Percentiles rank a stretch among this genome's conserved stretches.
Conservation (phyloP, 2,329 filamentous ascomycete species). For the Neurospora sp. region DNA sequence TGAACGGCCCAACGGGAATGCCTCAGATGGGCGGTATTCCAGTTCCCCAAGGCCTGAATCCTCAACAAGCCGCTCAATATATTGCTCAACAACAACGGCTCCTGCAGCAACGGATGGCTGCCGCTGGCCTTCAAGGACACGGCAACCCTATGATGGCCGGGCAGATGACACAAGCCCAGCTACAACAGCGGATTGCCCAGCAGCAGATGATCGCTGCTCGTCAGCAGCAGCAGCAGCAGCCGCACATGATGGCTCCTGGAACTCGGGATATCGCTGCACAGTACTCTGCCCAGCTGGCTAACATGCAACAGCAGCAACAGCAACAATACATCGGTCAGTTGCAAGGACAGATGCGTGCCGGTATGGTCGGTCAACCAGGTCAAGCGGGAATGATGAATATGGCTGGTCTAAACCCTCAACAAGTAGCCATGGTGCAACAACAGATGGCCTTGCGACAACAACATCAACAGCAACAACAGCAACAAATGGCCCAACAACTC, state of each 20-base stretch:
- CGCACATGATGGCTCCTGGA: conserved; percentile 17
- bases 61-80: conserved; percentile 30
- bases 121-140: conserved; percentile 17
- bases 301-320: conserved; percentile 29
- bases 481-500: conserved; percentile 12
- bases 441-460: conserved; percentile 19
- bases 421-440: conserved; percentile 21
- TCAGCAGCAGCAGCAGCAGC: conserved; percentile 4
- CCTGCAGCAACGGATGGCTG: conserved; percentile 34
- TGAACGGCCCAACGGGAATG: conserved; percentile 35
- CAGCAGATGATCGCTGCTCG: conserved; percentile 27
- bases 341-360: conserved; percentile 26
- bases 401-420: conserved; percentile 25
- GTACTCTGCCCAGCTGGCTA: conserved; percentile 16
- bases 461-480: conserved; percentile 16
- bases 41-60: conserved; percentile 13
- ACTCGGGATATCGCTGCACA: conserved; percentile 7
- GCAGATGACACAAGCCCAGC: conserved; percentile 8
- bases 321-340: conserved; percentile 29
- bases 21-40: conserved; percentile 23
- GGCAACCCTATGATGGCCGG: conserved; percentile 32
- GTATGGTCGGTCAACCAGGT: conserved; percentile 10
- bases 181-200: conserved; percentile 7
- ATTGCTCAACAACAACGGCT: conserved; percentile 38
- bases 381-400: conserved; percentile 31